A percentile compares a stretch with the other conserved stretches of the same genome.
Conservation (phyloP, 2,329 filamentous ascomycete species). For the Coniosporium tulheliwenetii region DNA sequence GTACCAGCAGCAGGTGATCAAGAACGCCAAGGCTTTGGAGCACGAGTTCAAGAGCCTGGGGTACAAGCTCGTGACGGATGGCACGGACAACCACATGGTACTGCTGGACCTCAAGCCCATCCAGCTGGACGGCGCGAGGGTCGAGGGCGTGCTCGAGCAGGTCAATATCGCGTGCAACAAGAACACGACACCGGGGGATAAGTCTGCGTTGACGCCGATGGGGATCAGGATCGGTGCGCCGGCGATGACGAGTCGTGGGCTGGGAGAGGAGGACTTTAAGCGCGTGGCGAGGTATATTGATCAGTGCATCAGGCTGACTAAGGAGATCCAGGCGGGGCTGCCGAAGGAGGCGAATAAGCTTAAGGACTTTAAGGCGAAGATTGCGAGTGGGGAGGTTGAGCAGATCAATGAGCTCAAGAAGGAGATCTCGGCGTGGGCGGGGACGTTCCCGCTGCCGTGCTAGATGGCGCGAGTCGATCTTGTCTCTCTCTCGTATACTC, state of each 20-base stretch:
- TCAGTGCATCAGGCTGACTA: slow-evolving; percentile 73
- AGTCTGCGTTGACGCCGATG: slow-evolving; percentile 84
- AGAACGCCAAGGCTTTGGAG: slow-evolving; percentile 87
- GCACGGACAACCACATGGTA: slow-evolving; percentile 96
- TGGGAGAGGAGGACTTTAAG: slow-evolving; percentile 84
- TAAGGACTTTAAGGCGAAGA: slow-evolving; percentile 97
- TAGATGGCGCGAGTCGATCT: slow-evolving; percentile 13
- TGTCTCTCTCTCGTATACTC: too few species aligned
- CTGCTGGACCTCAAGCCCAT: slow-evolving; percentile 83
- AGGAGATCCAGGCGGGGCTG: slow-evolving; percentile 67
- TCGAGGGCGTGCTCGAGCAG: slow-evolving; percentile 90
- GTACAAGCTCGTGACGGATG: slow-evolving; percentile 88
- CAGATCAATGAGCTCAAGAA: slow-evolving; percentile 76
- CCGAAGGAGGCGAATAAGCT: slow-evolving; percentile 98
- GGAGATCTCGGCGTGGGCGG: slow-evolving; percentile 80
- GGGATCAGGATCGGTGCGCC: slow-evolving; percentile 94
- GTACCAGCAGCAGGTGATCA: slow-evolving; percentile 84
- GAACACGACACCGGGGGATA: slow-evolving; percentile 96
- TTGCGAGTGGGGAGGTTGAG: slow-evolving; percentile 58
- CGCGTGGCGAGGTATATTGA: slow-evolving; percentile 84
- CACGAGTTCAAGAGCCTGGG: slow-evolving; percentile 60
- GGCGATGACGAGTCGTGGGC: slow-evolving; percentile 93
- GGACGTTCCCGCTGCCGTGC: slow-evolving; percentile 82
- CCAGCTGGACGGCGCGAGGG: slow-evolving; percentile 78
- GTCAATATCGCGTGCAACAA: slow-evolving; percentile 99